Evolutionary conservation across 2,329 filamentous ascomycete species (phyloP), one percentile per base, ranked within the genome.

Genomic region (Penicillium sp.): DNA sequence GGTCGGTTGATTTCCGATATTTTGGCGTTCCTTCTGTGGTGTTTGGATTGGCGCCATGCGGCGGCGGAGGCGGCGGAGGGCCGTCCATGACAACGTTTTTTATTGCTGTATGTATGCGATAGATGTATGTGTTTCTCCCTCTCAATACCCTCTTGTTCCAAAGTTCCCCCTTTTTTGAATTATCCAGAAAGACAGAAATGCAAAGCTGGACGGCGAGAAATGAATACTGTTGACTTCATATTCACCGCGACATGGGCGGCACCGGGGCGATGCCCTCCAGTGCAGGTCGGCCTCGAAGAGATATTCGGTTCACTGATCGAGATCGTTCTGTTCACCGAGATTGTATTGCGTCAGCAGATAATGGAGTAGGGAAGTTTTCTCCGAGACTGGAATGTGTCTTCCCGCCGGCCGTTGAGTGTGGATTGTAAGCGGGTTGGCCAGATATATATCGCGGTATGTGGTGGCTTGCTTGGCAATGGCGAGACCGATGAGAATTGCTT

Each of bases 21-120:
- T 71, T 70, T 18, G 46, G 47, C n/a, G 53, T 58, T 24, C 79
- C 78, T 38, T 83, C 80, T 52, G 84, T 81, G 20, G 83, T 83
- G 71, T 87, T 87, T 50, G 90, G 89, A 63, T 85, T 87, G 68
- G 85, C 81, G 74, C 91, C 91, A 76, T 96, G 91, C 61, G 90
- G 91, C 69, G 91, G 91, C 63, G 90, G 91, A 62, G 91, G 91
- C 61, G 85, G 85, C 30, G 88, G 88, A 20, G 56, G 50, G 46
- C 47, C 55, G 14, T 60, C 59, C 59, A 59, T 60, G 14, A 21
- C 35, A 20, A n/a, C 18, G 21, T 8, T 14, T 6, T 49, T 26
- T 52, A 43, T 53, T 26, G 21, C 40, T 20, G 26, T 47, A 42
- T 47, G 33, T 21, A 16, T 14, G 5, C 8, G 20, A 35, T 47